Evolutionary conservation across 176 grass and related monocot species (phyloP).

Genomic region (Raddia distichophylla): DNA sequence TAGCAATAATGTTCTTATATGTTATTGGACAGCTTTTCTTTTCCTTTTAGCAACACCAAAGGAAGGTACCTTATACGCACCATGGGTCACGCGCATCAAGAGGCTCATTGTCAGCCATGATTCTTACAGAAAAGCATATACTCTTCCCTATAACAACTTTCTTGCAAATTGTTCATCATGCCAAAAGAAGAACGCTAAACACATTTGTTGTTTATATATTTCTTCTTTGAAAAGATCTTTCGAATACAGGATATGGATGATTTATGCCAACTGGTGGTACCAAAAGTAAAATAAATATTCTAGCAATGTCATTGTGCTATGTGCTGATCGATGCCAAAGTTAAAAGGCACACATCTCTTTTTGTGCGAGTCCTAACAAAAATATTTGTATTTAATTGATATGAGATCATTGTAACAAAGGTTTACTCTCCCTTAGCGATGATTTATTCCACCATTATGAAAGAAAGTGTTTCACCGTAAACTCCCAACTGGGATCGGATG

Average conservation of each 20-base stretch:
- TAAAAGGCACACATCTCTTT: not conserved
- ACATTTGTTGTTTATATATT: not conserved
- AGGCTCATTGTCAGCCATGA: not conserved
- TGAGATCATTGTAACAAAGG: not conserved
- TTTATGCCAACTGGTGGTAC: not conserved
- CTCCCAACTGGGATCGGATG: too few relatives aligned
- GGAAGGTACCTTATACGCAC: not conserved
- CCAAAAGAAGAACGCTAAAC: not conserved
- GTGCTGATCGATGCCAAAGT: not conserved
- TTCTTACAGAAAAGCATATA: conserved; percentile 8
- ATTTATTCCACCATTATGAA: not conserved
- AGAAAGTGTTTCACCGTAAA: too few relatives aligned
- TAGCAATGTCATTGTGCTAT: not conserved
- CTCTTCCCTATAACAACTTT: not conserved
- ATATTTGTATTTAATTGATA: not conserved
- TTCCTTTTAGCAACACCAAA: not conserved
- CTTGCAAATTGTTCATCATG: not conserved
- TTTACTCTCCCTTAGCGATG: not conserved
- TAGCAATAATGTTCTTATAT: conserved; percentile 12
- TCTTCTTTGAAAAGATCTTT: not conserved
- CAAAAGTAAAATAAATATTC: not conserved
- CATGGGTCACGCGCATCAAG: not conserved
- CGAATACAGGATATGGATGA: not conserved
- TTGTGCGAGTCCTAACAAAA: too few relatives aligned
- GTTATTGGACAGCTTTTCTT: not conserved